These are phyloP conservation scores for Acaromyces ingoldii DNA, from an alignment of 1,284 basidiomycete genomes.

Conservation along the genomic window DNA sequence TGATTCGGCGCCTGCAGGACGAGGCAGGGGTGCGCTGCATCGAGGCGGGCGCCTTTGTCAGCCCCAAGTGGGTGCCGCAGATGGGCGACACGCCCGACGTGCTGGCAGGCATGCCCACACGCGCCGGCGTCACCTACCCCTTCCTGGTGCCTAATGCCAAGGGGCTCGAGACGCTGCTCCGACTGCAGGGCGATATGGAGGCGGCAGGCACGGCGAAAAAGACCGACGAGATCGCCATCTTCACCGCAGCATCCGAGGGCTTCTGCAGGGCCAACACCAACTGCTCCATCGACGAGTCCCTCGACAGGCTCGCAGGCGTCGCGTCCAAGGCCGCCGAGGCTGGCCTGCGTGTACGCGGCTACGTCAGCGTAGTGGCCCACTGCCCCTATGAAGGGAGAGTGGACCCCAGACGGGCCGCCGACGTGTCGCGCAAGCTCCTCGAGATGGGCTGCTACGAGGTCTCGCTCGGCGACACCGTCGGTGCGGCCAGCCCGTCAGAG, in stretches of 20 bases:
- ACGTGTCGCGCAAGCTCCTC: slow-evolving; percentile 66
- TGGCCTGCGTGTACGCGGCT: slow-evolving; percentile 75
- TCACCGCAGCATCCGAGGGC: slow-evolving; percentile 76
- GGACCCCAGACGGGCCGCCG: slow-evolving; percentile 64
- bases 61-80: slow-evolving; percentile 71
- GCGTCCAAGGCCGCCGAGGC: slow-evolving; percentile 60
- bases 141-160: slow-evolving; percentile 81
- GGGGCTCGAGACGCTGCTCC: slow-evolving; percentile 54
- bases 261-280: slow-evolving; percentile 85
- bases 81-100: slow-evolving; percentile 53
- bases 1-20: slow-evolving; percentile 68
- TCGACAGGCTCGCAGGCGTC: slow-evolving; percentile 65
- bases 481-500: slow-evolving; percentile 70
- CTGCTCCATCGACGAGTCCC: slow-evolving; percentile 67
- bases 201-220: slow-evolving; percentile 43
- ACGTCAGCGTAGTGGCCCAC: slow-evolving; percentile 66
- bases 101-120: slow-evolving; percentile 59
- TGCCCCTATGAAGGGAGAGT: slow-evolving; percentile 81
- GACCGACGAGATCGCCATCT: slow-evolving; percentile 81
- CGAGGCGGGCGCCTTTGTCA: slow-evolving; percentile 87
- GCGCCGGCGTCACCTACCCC: slow-evolving; percentile 65
- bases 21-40: slow-evolving; percentile 68
- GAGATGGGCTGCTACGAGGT: slow-evolving; percentile 95
- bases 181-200: slow-evolving; percentile 10
- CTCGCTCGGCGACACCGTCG: slow-evolving; percentile 85